Conservation (phyloP, 257 asterid species). For the Scutellaria baicalensis region DNA sequence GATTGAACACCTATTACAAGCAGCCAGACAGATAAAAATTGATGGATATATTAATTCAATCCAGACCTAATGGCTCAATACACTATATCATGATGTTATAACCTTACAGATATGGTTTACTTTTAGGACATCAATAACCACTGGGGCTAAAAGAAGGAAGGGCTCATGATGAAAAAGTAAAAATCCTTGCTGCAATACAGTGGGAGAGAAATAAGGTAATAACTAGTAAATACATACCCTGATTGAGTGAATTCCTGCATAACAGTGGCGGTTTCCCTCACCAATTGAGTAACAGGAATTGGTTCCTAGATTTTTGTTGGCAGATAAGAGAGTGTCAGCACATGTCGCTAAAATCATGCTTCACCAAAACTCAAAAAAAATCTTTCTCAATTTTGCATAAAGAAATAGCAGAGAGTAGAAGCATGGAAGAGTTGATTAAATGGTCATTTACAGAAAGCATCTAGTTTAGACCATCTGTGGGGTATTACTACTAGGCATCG, state of each 20-base stretch:
- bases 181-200: neutral
- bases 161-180: neutral
- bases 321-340: constrained; percentile 12
- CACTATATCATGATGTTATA: neutral
- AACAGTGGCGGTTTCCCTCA: constrained; percentile 97
- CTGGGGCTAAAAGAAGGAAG: neutral
- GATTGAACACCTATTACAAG: neutral
- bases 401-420: neutral
- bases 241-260: constrained; percentile 99
- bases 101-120: neutral
- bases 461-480: neutral
- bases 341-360: neutral
- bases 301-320: constrained; percentile 48
- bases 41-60: neutral
- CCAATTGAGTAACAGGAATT: constrained; percentile 94
- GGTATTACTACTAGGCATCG: neutral
- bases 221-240: constrained; percentile 46
- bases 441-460: neutral
- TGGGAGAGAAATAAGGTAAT: neutral
- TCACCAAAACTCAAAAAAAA: neutral
- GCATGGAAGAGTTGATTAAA: neutral
- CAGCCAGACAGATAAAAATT: neutral
- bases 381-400: neutral
- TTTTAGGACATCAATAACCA: neutral
- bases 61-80: neutral